Base-by-base conservation (phyloP, 1,139 yeast genomes). In the Wickerhamomyces sp. region DNA sequence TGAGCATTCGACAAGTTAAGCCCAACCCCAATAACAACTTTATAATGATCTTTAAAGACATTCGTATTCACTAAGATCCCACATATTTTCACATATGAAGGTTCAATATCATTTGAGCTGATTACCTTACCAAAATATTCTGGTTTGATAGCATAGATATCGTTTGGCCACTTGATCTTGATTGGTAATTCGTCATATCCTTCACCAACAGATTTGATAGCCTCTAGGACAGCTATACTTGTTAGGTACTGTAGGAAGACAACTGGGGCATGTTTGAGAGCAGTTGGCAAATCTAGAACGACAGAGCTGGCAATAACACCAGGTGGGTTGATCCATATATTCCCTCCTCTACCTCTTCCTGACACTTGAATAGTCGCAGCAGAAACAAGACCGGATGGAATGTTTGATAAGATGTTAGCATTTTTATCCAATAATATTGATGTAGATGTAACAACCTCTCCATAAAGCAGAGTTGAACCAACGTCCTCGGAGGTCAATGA, bases 81-180 rank as follows among this genome's bases (percentile, higher is more conserved):
- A 2, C 93, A 81, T 4, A 91, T 76, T 61, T 94, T 94, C 36
- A 81, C 78, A 62, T 79, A 87, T 10, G 79, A 78, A 0, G 73
- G 74, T 31, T 73, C 77, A 33, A 62, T 54, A 34, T 65, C 69
- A 23, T 59, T 49, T 6, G 59, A 50, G 13, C 61, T 61, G 5
- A 62, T 52, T n/a, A 49, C 39, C 34, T 50, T 43, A 13, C 52
- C 55, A 35, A 54, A 72, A 49, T 69, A 78, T 44, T 80, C 81
- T 0, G 95, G 94, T 50, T 78, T 81, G 56, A 81, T 64, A 7
- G 84, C 79, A 61, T 88, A 94, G 14, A 93, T 71, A 64, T 94
- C 99, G 62, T 94, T 94, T 7, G 99, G 99, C 99, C 99, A 94
- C 62, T 94, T 94, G 51, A 94, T 76, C 46, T 79, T 76, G 10